Evolutionary conservation across 768 basidiomycete genomes (phyloP).

Genomic region (Trametes cingulata): DNA sequence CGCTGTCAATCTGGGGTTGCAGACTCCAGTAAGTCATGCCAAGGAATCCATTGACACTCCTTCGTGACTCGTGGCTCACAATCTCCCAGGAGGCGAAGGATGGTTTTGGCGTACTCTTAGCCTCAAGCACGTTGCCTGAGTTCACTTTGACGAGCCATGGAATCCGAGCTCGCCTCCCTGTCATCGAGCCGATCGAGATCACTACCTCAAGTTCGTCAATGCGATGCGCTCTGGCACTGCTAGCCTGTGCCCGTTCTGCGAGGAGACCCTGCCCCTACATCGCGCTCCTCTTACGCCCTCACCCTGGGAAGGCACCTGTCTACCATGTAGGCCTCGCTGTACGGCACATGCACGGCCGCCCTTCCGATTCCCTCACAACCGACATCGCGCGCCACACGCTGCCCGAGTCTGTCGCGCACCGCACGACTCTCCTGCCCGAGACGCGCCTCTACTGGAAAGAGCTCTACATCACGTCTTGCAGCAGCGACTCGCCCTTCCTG

Average conservation of each 20-base stretch:
- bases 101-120: not conserved
- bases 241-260: not conserved
- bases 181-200: not conserved
- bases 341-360: not conserved
- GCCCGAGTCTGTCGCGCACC: not conserved
- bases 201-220: not conserved
- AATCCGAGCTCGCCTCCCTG: not conserved
- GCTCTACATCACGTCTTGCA: slow-evolving; percentile 1
- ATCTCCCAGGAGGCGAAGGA: not conserved
- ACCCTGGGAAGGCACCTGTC: not conserved
- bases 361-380: not conserved
- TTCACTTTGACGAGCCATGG: slow-evolving; percentile 3
- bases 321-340: not conserved
- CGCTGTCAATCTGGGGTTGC: not conserved
- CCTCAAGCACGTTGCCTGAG: not conserved
- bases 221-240: not conserved
- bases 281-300: not conserved
- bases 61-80: too few species aligned
- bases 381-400: not conserved
- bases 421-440: not conserved
- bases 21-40: not conserved
- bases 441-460: not conserved
- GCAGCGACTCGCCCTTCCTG: not conserved
- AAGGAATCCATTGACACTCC: not conserved
- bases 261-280: not conserved